These are phyloP conservation scores for Talaromyces sp. DNA, from an alignment of 2,329 filamentous ascomycete species.

Conservation along the genomic window DNA sequence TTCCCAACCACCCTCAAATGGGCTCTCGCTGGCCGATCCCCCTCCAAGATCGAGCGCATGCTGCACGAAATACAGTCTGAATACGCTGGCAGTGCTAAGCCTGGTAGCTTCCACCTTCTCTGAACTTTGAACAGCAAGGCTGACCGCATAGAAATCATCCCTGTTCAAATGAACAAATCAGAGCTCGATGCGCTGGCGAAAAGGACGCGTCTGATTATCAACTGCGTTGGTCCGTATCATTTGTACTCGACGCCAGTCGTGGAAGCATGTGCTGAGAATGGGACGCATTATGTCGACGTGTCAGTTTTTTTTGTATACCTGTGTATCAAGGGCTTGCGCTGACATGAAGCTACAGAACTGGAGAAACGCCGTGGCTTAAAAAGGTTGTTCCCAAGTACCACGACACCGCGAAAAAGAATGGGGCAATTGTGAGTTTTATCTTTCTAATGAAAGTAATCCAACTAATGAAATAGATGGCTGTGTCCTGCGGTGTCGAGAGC, in stretches of 20 bases:
- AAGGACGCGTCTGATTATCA: conserved; percentile 55
- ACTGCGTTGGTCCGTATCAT: conserved; percentile 58
- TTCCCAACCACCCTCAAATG: conserved; percentile 75
- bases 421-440: conserved; percentile 48
- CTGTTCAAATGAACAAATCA: conserved; percentile 42
- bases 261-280: conserved; percentile 57
- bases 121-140: not conserved
- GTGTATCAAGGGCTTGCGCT: conserved; percentile 6
- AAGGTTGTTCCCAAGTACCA: conserved; percentile 59
- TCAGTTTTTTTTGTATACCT: conserved; percentile 23
- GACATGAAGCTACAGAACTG: conserved; percentile 40
- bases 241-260: conserved; percentile 59
- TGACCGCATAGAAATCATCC: conserved; percentile 34
- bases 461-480: conserved; percentile 45
- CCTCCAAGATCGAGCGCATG: conserved; percentile 64
- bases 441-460: not conserved
- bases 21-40: conserved; percentile 81
- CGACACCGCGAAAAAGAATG: conserved; percentile 51
- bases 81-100: conserved; percentile 63
- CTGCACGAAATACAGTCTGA: conserved; percentile 60
- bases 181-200: conserved; percentile 48
- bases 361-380: conserved; percentile 59
- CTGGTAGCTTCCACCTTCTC: conserved; percentile 47
- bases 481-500: conserved; percentile 56
- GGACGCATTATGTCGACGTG: conserved; percentile 63